phyloP scores from a whole-genome alignment of 768 basidiomycete genomes.

The Hygrocybe coccinea region DNA sequence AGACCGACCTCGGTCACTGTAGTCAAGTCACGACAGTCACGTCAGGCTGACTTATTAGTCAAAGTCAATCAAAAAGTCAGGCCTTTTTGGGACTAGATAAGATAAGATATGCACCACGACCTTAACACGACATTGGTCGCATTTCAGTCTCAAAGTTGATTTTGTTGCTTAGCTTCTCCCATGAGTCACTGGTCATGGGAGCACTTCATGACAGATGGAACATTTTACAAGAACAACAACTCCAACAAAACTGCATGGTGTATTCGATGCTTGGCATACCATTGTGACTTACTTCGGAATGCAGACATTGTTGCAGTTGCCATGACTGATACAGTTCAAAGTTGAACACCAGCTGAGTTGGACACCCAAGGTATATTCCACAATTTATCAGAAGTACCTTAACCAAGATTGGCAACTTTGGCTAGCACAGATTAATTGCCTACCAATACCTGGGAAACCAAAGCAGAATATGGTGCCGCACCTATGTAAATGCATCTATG shows the following conservation, averaged over 20 bases:
- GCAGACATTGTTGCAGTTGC: neutral
- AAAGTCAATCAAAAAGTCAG: neutral
- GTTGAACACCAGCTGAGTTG: neutral
- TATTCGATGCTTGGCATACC: neutral
- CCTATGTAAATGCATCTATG: constrained; percentile 7
- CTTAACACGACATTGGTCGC: neutral
- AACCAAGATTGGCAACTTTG: neutral
- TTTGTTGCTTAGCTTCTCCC: neutral
- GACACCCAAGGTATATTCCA: constrained; percentile 6
- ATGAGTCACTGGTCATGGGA: neutral
- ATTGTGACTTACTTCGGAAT: neutral
- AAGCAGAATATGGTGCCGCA: constrained; percentile 13
- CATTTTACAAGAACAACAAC: too few species aligned
- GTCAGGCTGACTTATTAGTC: neutral
- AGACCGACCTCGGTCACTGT: neutral
- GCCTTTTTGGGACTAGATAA: neutral
- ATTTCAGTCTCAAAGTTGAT: neutral
- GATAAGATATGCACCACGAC: neutral
- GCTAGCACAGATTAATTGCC: neutral
- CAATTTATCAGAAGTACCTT: neutral
- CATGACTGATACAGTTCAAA: neutral
- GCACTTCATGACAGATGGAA: neutral
- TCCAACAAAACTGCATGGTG: neutral
- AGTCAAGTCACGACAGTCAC: neutral
- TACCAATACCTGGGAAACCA: constrained; percentile 11